phyloP scores from a whole-genome alignment of 495 filamentous ascomycete species.

The Aspergillus sclerotiicarbonarius region DNA sequence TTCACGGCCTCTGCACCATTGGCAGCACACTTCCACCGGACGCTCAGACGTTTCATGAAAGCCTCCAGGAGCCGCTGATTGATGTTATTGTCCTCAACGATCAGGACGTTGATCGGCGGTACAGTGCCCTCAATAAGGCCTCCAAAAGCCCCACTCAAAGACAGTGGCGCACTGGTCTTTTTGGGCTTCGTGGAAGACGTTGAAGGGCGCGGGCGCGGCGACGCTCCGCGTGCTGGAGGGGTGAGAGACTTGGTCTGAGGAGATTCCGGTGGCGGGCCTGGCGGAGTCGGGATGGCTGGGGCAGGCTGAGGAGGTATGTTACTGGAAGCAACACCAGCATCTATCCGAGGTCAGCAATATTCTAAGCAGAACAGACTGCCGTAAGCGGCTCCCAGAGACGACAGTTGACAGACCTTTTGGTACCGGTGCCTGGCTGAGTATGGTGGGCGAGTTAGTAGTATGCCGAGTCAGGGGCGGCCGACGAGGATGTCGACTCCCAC shows the following conservation, averaged over 20 bases:
- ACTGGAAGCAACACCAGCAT: constrained; percentile 26
- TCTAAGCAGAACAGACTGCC: not conserved
- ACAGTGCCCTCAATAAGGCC: constrained; percentile 80
- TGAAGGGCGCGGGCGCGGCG: constrained; percentile 35
- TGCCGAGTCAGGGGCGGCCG: constrained; percentile 56
- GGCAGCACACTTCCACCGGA: constrained; percentile 96
- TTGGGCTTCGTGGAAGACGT: constrained; percentile 41
- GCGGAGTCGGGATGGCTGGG: constrained; percentile 38
- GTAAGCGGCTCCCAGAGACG: not conserved
- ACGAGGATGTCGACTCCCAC: constrained; percentile 43
- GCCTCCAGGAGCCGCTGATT: constrained; percentile 90
- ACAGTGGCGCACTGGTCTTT: constrained; percentile 34
- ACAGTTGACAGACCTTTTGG: constrained; percentile 28
- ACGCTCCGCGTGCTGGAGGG: constrained; percentile 35
- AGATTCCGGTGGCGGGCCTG: constrained; percentile 36
- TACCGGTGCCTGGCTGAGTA: constrained; percentile 40
- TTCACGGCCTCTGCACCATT: constrained; percentile 89
- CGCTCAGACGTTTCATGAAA: constrained; percentile 94
- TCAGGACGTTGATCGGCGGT: constrained; percentile 94
- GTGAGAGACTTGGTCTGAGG: constrained; percentile 37
- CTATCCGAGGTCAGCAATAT: constrained; percentile 26
- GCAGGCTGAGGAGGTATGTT: constrained; percentile 25
- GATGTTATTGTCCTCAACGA: constrained; percentile 98
- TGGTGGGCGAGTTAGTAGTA: constrained; percentile 79
- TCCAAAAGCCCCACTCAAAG: constrained; percentile 41